These are phyloP conservation scores for Pichia manshurica DNA, from an alignment of 805 yeast species.

Conservation along the genomic window DNA sequence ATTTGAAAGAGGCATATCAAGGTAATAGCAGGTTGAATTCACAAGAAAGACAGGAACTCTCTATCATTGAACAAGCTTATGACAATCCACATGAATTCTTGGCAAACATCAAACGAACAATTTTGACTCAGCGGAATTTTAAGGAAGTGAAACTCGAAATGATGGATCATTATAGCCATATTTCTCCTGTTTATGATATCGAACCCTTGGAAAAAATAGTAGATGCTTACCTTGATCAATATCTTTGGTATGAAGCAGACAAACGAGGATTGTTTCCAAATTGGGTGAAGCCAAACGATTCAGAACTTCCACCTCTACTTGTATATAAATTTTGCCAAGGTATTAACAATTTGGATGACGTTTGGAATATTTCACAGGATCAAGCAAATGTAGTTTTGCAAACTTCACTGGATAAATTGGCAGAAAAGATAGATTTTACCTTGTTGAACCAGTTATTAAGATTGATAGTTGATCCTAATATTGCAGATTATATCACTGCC, in stretches of 20 bases:
- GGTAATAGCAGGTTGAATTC: conserved; percentile 76
- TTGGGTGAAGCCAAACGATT: conserved; percentile 94
- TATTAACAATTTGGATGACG: conserved; percentile 64
- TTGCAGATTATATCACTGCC: conserved; percentile 92
- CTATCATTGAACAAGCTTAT: conserved; percentile 91
- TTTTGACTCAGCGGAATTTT: conserved; percentile 85
- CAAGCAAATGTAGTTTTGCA: conserved; percentile 82
- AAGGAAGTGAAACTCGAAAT: conserved; percentile 82
- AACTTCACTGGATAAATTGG: conserved; percentile 58
- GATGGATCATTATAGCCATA: conserved; percentile 84
- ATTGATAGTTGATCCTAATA: conserved; percentile 77
- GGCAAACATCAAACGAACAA: conserved; percentile 72
- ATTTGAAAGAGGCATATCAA: conserved; percentile 72
- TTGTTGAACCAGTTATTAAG: conserved; percentile 75
- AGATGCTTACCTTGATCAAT: conserved; percentile 93
- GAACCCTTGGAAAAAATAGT: conserved; percentile 94
- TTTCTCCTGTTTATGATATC: conserved; percentile 79
- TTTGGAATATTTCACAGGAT: conserved; percentile 76
- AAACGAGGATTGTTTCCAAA: conserved; percentile 82
- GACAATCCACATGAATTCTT: conserved; percentile 95
- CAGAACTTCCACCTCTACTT: conserved; percentile 86
- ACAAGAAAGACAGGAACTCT: conserved; percentile 85
- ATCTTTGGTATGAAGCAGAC: conserved; percentile 93
- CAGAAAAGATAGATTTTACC: conserved; percentile 87
- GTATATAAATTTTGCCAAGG: conserved; percentile 95